phyloP scores from a whole-genome alignment of 306 rosid species.

The Cajanus cajan region DNA sequence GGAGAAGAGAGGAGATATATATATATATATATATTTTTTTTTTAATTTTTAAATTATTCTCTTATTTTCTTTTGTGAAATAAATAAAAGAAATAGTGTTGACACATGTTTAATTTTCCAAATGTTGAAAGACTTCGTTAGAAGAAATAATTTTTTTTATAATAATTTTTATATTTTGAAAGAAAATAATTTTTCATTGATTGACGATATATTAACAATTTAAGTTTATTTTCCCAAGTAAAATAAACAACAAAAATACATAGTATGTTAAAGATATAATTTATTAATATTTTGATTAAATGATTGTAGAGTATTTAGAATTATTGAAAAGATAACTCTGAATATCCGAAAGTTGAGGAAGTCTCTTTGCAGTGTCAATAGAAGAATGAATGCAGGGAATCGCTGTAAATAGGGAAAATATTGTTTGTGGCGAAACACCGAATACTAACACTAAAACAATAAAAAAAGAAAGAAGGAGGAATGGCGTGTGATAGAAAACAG shows the following conservation, averaged over 20 bases:
- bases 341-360: background rate
- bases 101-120: too few relatives aligned
- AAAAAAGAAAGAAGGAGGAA: background rate
- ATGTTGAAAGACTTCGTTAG: too few relatives aligned
- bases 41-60: too few relatives aligned
- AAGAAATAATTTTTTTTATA: too few relatives aligned
- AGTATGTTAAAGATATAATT: background rate
- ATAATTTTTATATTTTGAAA: too few relatives aligned
- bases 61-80: too few relatives aligned
- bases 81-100: too few relatives aligned
- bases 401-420: background rate
- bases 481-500: background rate
- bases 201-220: background rate
- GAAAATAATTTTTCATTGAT: too few relatives aligned
- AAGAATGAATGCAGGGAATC: background rate
- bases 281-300: too few relatives aligned
- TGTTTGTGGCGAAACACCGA: background rate
- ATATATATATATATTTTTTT: too few relatives aligned
- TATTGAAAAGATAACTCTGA: background rate
- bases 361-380: background rate
- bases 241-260: background rate
- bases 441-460: background rate
- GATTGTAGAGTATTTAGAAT: background rate
- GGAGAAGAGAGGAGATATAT: too few relatives aligned
- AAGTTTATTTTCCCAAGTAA: too few relatives aligned